phyloP scores from a whole-genome alignment of 768 basidiomycete genomes.

The Amanita subjunquillea region DNA sequence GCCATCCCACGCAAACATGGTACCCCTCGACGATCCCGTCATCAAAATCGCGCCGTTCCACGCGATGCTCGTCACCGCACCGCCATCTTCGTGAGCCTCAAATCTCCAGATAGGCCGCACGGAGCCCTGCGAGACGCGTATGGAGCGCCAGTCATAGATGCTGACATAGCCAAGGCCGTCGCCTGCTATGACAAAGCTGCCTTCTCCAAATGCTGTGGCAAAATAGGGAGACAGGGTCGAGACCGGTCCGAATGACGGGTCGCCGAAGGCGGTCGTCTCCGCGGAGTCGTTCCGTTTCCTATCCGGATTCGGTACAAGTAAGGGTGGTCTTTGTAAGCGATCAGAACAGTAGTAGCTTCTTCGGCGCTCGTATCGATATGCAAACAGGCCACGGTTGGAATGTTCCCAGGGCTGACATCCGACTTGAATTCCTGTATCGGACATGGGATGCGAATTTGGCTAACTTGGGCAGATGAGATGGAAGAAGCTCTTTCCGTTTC shows the following conservation, averaged over 20 bases:
- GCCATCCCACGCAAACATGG: slow-evolving; percentile 53
- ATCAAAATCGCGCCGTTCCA: slow-evolving; percentile 51
- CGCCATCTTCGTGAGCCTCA: slow-evolving; percentile 54
- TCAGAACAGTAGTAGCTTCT: slow-evolving; percentile 28
- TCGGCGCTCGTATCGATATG: slow-evolving; percentile 17
- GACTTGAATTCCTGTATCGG: slow-evolving; percentile 15
- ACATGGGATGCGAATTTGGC: slow-evolving; percentile 24
- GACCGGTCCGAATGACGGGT: slow-evolving; percentile 39
- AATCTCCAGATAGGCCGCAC: slow-evolving; percentile 34
- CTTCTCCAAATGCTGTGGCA: slow-evolving; percentile 20
- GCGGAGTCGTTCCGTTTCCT: slow-evolving; percentile 17
- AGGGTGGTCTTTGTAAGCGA: slow-evolving; percentile 37
- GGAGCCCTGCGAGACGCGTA: slow-evolving; percentile 6
- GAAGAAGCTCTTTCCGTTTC: slow-evolving; percentile 10
- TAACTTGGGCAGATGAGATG: slow-evolving; percentile 11
- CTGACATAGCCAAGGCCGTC: slow-evolving; percentile 56
- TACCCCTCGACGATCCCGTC: slow-evolving; percentile 57
- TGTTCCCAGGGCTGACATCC: slow-evolving; percentile 8
- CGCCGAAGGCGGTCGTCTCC: slow-evolving; percentile 37
- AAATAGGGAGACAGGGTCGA: slow-evolving; percentile 42
- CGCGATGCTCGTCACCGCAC: slow-evolving; percentile 48
- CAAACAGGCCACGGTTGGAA: slow-evolving; percentile 12
- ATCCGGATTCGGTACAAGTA: slow-evolving; percentile 43
- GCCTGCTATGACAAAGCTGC: slow-evolving; percentile 50
- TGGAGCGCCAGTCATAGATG: slow-evolving; percentile 42